phyloP scores from a whole-genome alignment of 169 alveolate species.

The Plasmodium blacklocki region DNA sequence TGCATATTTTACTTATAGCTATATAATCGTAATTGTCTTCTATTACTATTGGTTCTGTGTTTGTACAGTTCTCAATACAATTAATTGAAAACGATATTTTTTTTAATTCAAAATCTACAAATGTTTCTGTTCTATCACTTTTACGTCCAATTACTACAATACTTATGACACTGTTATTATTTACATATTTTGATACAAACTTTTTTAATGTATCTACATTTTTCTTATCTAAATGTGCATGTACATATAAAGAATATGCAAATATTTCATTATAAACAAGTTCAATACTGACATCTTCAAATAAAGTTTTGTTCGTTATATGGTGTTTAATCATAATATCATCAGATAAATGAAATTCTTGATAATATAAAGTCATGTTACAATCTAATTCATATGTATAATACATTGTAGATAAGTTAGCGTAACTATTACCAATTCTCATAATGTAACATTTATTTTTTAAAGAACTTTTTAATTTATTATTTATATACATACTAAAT shows the following conservation, averaged over 20 bases:
- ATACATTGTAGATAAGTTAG: constrained; percentile 49
- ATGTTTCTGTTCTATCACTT: constrained; percentile 2
- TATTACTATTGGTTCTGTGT: constrained; percentile 40
- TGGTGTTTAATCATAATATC: constrained; percentile 17
- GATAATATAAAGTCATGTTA: constrained; percentile 33
- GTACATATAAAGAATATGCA: constrained; percentile 15
- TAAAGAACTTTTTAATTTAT: not conserved
- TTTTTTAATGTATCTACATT: constrained; percentile 2
- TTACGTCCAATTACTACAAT: constrained; percentile 33
- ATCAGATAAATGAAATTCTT: constrained; percentile 7
- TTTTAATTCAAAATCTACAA: constrained; percentile 5
- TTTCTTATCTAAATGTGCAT: constrained; percentile 3
- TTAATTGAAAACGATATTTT: constrained; percentile 18
- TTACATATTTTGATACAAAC: constrained; percentile 12
- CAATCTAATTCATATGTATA: constrained; percentile 69
- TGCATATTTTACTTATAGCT: constrained; percentile 40
- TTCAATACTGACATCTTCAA: constrained; percentile 37
- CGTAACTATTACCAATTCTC: constrained; percentile 24
- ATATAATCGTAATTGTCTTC: constrained; percentile 54
- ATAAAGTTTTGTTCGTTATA: constrained; percentile 26
- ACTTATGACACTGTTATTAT: constrained; percentile 8
- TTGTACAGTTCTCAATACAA: constrained; percentile 10
- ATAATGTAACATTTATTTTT: constrained; percentile 20
- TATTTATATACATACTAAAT: constrained; percentile 27
- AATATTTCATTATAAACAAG: constrained; percentile 29